Evolutionary conservation across 352 stramenopile genomes (phyloP), one percentile per base, ranked within the genome.

Genomic region (Phytophthora syringae): DNA sequence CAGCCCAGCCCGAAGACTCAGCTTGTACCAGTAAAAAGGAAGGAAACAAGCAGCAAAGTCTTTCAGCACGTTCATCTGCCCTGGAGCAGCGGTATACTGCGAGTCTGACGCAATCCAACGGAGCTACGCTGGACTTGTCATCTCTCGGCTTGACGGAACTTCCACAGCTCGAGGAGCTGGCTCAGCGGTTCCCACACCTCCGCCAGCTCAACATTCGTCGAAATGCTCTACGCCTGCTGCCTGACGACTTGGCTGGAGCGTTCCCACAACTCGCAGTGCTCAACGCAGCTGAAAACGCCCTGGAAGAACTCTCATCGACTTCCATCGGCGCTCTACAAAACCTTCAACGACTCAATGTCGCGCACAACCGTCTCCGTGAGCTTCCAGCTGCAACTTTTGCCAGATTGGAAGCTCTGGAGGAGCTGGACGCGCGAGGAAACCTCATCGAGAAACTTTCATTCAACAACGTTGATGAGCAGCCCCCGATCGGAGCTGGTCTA

Each of bases 101-200:
- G 13, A 60, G 64, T 60, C 13, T 72, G 1, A 12, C 39, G 9
- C 50, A 53, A 16, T 68, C 76, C 3, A 66, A 65, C 16, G 82
- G 79, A 1, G 74, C 67, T 15, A 60, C 67, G 36, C 62, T 90
- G 5, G 79, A 88, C 54, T 69, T 90, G 30, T 86, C 82, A 7
- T 57, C 70, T 11, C 70, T 90, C 13, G 22, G 67, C 10, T 52
- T 90, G 4, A 53, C 11, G 2, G 51, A 77, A 5, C 37, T 90
- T 7, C 76, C 82, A 7, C 34, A 55, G 21, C 13, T 76, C 10
- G 60, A 81, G 3, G 64, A 74, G 13, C 48, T 82, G 4, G 56
- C 43, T 36, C 34, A 49, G 3, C 50, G 44, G 3, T 88, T 89
- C 49, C 77, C 82, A 15, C 59, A 39, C 16, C 59, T 90, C 12